phyloP scores from a whole-genome alignment of 305 asterid genomes.

The Fraxinus platypoda region DNA sequence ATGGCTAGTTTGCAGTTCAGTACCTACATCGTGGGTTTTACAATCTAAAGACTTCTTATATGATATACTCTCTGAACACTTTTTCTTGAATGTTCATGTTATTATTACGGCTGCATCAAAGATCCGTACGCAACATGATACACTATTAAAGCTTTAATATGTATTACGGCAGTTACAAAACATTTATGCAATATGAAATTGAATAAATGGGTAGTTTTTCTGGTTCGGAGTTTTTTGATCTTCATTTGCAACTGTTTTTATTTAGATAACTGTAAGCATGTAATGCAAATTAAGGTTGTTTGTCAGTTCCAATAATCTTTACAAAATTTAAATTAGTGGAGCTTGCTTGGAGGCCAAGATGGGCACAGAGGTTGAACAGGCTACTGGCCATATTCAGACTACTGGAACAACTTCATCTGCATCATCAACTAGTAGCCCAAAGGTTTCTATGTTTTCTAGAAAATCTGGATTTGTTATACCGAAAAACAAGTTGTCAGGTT shows the following conservation, averaged over 20 bases:
- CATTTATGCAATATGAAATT: not conserved
- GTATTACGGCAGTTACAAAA: not conserved
- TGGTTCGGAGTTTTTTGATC: not conserved
- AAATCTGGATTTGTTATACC: conserved; percentile 88
- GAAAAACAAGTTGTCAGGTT: conserved; percentile 81
- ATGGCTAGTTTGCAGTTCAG: not conserved
- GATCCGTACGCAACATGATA: not conserved
- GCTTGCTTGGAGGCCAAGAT: conserved; percentile 42
- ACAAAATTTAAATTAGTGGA: conserved; percentile 18
- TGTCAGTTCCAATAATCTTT: not conserved
- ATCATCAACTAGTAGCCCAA: conserved; percentile 49
- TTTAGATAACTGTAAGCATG: not conserved
- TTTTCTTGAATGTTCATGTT: not conserved
- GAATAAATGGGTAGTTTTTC: not conserved
- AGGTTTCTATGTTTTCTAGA: conserved; percentile 62
- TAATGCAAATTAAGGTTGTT: not conserved
- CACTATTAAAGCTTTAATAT: not conserved
- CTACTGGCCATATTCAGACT: conserved; percentile 42
- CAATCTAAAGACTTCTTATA: not conserved
- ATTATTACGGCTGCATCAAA: not conserved
- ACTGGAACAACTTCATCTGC: conserved; percentile 39
- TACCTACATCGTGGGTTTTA: not conserved
- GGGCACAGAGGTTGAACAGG: conserved; percentile 62
- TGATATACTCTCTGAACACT: not conserved
- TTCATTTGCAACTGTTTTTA: not conserved